Evolutionary conservation across 352 stramenopile genomes (phyloP), one percentile per base, ranked within the genome.

Genomic region (Lagenidium giganteum): DNA sequence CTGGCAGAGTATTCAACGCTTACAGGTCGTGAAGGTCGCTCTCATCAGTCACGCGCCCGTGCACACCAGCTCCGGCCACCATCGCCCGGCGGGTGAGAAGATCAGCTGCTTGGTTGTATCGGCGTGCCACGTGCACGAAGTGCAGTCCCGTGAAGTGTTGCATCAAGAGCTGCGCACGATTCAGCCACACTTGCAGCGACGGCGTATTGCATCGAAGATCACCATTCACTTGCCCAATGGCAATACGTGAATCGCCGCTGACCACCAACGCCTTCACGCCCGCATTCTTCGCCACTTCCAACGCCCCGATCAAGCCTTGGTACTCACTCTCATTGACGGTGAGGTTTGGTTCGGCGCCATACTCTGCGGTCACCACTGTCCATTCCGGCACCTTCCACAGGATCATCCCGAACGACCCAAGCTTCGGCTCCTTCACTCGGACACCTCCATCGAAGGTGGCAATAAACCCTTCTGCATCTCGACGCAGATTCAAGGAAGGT

Each of bases 301-400:
- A 18, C 4, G 3, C 41, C 11, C 28, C 3, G 28, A 47, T 32
- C 28, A 32, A 14, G 9, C 28, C 28, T 14, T 32, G 28, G 28
- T 51, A 51, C 9, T 51, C 43, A 18, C 17, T 38, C 17, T 51
- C 43, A 12, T 51, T 51, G 8, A 51, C 43, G 1, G 33, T 51
- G 2, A 12, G 17, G 2, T 40, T 28, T 2, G 3, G 5, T 5
- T 31, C 32, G 11, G 23, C 13, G 2, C 18, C 28, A n/a, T 13
- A 48, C 14, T 17, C 18, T 7, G 41, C 41, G 18, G 20, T 22
- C 5, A 40, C 29, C 2, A 37, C 9, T 5, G 17, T n/a, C 41
- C 41, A 48, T 14, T 38, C 22, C 7, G 41, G 41, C 18, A 48
- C 6, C 13, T 31, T 28, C 41, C 41, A 48, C 14, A 48, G 20